Conservation (phyloP, 2,329 filamentous ascomycete species). For the Aspergillus phoenicis region DNA sequence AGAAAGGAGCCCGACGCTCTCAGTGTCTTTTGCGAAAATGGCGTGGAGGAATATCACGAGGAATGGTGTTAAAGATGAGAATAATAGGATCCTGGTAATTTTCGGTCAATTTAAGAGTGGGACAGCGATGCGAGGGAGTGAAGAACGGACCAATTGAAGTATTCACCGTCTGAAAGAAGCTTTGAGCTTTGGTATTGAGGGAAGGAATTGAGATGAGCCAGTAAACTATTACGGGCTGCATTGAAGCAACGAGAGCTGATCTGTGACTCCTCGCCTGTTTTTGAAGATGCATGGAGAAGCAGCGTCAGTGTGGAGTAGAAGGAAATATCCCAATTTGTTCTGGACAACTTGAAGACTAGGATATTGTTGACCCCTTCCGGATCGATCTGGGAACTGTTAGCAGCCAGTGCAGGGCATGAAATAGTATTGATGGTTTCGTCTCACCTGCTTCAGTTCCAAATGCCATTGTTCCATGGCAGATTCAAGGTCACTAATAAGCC, state of each 20-base stretch:
- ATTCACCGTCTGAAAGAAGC: slow-evolving; percentile 11
- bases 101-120: background rate
- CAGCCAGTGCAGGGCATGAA: background rate
- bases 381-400: background rate
- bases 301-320: slow-evolving; percentile 7
- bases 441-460: background rate
- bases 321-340: slow-evolving; percentile 8
- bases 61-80: slow-evolving; percentile 17
- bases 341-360: slow-evolving; percentile 1
- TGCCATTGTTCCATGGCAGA: slow-evolving; percentile 1
- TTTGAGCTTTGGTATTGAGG: slow-evolving; percentile 3
- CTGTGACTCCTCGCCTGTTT: background rate
- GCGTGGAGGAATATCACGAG: slow-evolving; percentile 26
- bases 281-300: slow-evolving; percentile 2
- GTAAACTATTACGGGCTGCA: slow-evolving; percentile 1
- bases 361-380: background rate
- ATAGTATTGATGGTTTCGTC: background rate
- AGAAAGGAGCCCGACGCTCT: slow-evolving; percentile 22
- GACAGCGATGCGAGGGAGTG: too few species aligned
- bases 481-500: background rate
- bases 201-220: slow-evolving; percentile 5
- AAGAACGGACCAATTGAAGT: slow-evolving; percentile 5
- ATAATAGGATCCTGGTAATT: slow-evolving; percentile 6
- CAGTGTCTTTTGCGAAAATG: slow-evolving; percentile 18
- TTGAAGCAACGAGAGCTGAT: background rate